Evolutionary conservation across 192 early-diverging fungal species (phyloP).

Genomic region (Chytriomyces sp.): DNA sequence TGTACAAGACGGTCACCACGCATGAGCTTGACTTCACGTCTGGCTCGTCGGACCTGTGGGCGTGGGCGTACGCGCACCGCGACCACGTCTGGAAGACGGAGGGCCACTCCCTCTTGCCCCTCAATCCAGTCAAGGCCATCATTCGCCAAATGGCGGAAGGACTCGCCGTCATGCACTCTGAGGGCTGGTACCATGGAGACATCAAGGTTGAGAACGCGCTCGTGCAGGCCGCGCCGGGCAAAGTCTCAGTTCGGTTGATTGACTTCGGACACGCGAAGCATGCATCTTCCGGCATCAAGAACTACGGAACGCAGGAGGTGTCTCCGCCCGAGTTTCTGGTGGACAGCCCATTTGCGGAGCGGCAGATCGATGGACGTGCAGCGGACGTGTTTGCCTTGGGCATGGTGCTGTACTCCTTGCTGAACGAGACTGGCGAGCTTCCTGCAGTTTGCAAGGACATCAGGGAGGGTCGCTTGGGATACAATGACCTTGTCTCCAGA

Average conservation of each 20-base stretch:
- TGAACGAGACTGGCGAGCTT: conserved; percentile 11
- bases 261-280: conserved; percentile 29
- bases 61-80: conserved; percentile 4
- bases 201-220: conserved; percentile 66
- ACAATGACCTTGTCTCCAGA: background rate
- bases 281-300: background rate
- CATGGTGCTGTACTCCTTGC: conserved; percentile 20
- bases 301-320: too few species aligned
- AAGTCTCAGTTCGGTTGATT: conserved; percentile 4
- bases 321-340: too few species aligned
- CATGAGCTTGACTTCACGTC: background rate
- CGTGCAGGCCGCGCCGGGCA: background rate
- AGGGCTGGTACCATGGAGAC: conserved; percentile 55
- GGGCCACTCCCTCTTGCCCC: conserved; percentile 1
- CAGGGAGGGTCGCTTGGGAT: background rate
- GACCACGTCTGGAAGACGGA: background rate
- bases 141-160: conserved; percentile 50
- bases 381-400: too few species aligned
- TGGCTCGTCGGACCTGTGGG: conserved; percentile 23
- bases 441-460: background rate
- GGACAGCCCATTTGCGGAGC: conserved; percentile 1
- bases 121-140: conserved; percentile 27
- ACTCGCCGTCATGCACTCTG: conserved; percentile 44
- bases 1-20: background rate
- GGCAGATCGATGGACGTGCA: background rate